Conservation (phyloP, 495 filamentous ascomycete genomes). For the Podospora pseudoanserina region DNA sequence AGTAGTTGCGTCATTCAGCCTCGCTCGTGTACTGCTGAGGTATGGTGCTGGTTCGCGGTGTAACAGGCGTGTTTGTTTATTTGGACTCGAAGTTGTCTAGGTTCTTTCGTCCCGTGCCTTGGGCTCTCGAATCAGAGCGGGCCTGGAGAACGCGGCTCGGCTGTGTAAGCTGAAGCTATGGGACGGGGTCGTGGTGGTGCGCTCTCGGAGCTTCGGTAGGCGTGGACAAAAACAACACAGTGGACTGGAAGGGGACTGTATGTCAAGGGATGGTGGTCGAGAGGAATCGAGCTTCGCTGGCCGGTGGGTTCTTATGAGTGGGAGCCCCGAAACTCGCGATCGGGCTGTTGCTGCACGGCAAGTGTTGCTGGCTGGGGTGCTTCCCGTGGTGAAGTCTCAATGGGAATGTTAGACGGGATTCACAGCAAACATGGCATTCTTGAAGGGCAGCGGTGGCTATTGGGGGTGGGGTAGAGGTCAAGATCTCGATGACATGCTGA, state of each 20-base stretch:
- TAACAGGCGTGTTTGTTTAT: neutral
- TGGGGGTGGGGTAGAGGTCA: constrained; percentile 29
- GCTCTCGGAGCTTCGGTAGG: neutral
- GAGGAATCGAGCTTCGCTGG: neutral
- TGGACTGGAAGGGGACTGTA: neutral
- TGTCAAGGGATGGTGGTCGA: constrained; percentile 4
- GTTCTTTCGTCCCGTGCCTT: constrained; percentile 1
- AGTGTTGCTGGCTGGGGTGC: neutral
- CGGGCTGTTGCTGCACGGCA: neutral
- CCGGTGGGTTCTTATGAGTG: neutral
- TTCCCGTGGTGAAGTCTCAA: constrained; percentile 25
- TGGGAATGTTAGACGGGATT: constrained; percentile 29
- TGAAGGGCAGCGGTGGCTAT: constrained; percentile 19
- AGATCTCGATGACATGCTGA: constrained; percentile 38
- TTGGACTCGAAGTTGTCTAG: neutral
- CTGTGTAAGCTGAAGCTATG: neutral
- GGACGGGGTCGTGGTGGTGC: neutral
- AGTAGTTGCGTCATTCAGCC: constrained; percentile 45
- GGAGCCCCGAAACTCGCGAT: neutral
- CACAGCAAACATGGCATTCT: constrained; percentile 32
- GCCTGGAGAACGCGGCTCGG: constrained; percentile 2
- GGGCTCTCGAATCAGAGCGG: constrained; percentile 27
- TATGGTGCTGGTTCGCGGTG: neutral
- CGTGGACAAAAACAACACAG: neutral
- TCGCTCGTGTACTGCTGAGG: neutral